These are phyloP conservation scores for Solanum appendiculatum DNA, from an alignment of 257 asterid species.

Conservation along the genomic window DNA sequence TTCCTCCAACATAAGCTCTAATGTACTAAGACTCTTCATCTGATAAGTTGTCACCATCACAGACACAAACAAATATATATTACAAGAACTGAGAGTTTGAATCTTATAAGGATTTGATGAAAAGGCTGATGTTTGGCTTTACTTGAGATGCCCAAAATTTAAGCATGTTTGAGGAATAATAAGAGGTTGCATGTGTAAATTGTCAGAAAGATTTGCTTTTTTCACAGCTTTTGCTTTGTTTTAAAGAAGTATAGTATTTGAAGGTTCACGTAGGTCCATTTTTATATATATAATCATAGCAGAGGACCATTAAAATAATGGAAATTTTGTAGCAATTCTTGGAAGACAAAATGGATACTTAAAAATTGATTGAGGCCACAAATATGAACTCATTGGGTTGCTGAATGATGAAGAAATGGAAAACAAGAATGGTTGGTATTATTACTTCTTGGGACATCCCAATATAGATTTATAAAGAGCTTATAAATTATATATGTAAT, in stretches of 20 bases:
- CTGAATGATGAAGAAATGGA: neutral
- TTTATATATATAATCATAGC: neutral
- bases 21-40: constrained; percentile 48
- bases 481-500: neutral
- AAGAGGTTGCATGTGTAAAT: neutral
- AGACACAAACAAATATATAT: neutral
- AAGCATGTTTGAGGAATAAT: neutral
- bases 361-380: neutral
- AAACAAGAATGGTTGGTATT: neutral
- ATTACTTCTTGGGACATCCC: neutral
- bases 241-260: neutral
- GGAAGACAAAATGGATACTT: neutral
- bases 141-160: neutral
- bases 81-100: neutral
- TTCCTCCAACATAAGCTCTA: constrained; percentile 66
- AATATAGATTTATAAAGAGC: neutral
- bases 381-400: neutral
- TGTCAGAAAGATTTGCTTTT: constrained; percentile 1
- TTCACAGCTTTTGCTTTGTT: constrained; percentile 1
- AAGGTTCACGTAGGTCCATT: neutral
- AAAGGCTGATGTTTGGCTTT: neutral
- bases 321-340: neutral
- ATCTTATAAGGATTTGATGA: neutral
- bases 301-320: neutral
- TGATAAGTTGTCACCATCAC: constrained; percentile 23